Conservation (phyloP, 441 rosid species). For the Rhodomyrtus psidioides region DNA sequence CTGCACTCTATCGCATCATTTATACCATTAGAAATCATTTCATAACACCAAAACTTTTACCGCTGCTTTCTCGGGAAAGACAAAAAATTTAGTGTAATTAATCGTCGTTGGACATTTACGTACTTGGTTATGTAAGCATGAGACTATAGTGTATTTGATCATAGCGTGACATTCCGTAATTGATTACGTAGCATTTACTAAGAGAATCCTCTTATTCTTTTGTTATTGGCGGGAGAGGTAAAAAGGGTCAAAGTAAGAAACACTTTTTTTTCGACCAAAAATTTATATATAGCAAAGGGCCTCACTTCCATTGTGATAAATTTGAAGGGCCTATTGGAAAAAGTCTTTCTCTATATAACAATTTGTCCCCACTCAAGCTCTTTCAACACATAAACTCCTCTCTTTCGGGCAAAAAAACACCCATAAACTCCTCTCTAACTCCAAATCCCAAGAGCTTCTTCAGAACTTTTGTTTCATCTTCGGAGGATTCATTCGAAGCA, state of each 20-base stretch:
- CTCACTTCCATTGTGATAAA: background rate
- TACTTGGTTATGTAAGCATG: too few species aligned
- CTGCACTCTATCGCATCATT: accelerated
- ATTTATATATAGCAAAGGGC: background rate
- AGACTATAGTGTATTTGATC: too few species aligned
- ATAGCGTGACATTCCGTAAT: too few species aligned
- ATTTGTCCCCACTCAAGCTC: background rate
- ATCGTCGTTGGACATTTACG: too few species aligned
- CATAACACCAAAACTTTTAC: background rate
- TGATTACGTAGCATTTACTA: too few species aligned
- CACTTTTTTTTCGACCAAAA: too few species aligned
- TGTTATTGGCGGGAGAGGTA: background rate
- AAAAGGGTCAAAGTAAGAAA: background rate
- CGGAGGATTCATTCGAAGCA: background rate
- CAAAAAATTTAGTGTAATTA: background rate
- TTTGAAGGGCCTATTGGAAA: background rate
- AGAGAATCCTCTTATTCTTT: too few species aligned
- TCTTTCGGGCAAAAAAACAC: too few species aligned
- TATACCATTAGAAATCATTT: accelerated
- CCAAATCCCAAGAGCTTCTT: background rate
- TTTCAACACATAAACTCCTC: accelerated
- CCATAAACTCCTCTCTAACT: background rate
- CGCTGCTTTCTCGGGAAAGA: accelerated
- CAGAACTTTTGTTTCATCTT: background rate
- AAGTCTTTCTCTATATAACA: background rate